phyloP scores from a whole-genome alignment of 1,139 yeast genomes.

The Candida frijolesensis region DNA sequence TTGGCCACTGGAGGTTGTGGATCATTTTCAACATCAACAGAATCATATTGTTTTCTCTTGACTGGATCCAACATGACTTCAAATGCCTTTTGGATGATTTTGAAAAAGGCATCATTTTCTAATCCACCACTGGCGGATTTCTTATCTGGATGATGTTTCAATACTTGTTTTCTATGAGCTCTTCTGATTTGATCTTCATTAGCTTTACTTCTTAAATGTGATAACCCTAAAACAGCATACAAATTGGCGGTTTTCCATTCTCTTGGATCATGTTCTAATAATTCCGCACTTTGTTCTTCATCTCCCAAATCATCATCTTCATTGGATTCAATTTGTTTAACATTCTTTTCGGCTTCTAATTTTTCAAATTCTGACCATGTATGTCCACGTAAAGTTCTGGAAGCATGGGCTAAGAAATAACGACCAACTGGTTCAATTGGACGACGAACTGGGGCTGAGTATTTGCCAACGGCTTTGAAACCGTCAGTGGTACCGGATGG shows the following conservation, averaged over 20 bases:
- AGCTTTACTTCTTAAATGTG: conserved; percentile 89
- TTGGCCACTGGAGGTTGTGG: conserved; percentile 76
- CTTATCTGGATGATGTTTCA: conserved; percentile 98
- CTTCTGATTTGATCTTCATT: conserved; percentile 92
- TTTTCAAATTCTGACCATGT: conserved; percentile 98
- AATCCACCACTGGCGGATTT: conserved; percentile 84
- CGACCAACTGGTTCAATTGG: conserved; percentile 97
- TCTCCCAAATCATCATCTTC: conserved; percentile 74
- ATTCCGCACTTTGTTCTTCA: conserved; percentile 78
- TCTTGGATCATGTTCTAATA: conserved; percentile 90
- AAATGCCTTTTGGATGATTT: conserved; percentile 94
- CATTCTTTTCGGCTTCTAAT: conserved; percentile 90
- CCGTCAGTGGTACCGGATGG: conserved; percentile 50
- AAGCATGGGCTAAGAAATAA: conserved; percentile 92
- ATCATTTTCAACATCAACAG: conserved; percentile 88
- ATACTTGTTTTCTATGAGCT: conserved; percentile 95
- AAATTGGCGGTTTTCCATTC: conserved; percentile 98
- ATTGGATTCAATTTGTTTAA: conserved; percentile 67
- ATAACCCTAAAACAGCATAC: conserved; percentile 92
- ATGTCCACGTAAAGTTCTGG: conserved; percentile 94
- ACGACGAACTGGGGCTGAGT: conserved; percentile 75
- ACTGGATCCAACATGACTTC: conserved; percentile 84
- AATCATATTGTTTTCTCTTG: conserved; percentile 92
- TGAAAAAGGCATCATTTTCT: conserved; percentile 96
- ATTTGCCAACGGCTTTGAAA: conserved; percentile 53